Percentiles rank a stretch among this genome's conserved stretches.
Conservation (phyloP, 768 basidiomycete species). For the Vararia minispora region DNA sequence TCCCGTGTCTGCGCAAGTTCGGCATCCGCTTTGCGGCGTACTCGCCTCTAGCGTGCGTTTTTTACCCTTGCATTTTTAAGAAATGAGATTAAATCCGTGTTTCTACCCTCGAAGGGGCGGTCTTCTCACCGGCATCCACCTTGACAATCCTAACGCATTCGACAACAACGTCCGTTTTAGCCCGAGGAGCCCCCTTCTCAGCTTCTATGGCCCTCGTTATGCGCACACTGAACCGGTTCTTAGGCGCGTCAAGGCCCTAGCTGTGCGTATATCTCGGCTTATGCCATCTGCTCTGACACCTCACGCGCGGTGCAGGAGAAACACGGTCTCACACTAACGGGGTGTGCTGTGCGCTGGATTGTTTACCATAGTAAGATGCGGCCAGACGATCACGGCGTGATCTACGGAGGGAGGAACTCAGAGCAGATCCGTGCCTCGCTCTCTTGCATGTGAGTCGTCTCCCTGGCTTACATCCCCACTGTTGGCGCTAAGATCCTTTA, state of each 20-base stretch:
- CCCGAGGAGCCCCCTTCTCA: too few relatives aligned
- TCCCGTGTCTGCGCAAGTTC: constrained; percentile 17
- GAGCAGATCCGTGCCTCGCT: constrained; percentile 23
- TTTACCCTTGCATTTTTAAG: neutral
- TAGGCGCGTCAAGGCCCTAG: neutral
- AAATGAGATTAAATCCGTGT: neutral
- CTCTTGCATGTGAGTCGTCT: constrained; percentile 10
- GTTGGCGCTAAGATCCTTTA: too few relatives aligned
- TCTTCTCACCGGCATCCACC: constrained; percentile 16
- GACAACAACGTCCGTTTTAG: constrained; percentile 1
- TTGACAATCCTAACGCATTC: neutral
- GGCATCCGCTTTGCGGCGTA: constrained; percentile 22
- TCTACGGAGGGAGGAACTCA: constrained; percentile 28
- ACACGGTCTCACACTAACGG: constrained; percentile 24
- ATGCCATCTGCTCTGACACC: neutral
- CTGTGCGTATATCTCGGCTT: neutral
- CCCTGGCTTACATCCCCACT: too few relatives aligned
- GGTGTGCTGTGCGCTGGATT: constrained; percentile 30
- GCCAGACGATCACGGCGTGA: constrained; percentile 20
- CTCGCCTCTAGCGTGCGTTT: constrained; percentile 19
- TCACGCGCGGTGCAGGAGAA: constrained; percentile 18
- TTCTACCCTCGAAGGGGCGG: constrained; percentile 14
- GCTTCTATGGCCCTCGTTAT: too few relatives aligned
- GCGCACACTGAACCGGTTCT: neutral
- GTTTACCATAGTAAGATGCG: constrained; percentile 29